Percentiles rank a stretch among this genome's conserved stretches.
These are phyloP conservation scores for Scenedesmus sp. DNA, from an alignment of 163 green algal genomes.

Conservation along the genomic window DNA sequence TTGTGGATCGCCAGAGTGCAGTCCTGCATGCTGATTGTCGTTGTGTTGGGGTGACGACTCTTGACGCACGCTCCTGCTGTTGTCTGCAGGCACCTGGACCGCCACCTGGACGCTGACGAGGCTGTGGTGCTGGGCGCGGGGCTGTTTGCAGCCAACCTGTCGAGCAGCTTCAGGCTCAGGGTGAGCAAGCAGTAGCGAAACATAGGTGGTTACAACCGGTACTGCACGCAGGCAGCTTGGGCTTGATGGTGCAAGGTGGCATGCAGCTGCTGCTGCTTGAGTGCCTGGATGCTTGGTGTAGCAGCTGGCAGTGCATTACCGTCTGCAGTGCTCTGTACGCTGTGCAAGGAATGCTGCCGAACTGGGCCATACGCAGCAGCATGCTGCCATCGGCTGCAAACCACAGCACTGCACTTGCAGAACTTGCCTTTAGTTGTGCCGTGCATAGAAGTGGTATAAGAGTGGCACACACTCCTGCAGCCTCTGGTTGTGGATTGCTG, in stretches of 20 bases:
- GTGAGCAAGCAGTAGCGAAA: too few species aligned
- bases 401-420: not conserved
- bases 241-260: too few species aligned
- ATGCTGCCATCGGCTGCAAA: too few species aligned
- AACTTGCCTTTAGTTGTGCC: not conserved
- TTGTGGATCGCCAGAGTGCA: conserved; percentile 25
- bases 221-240: not conserved
- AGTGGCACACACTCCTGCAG: too few species aligned
- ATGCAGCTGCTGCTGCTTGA: not conserved
- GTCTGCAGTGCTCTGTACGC: not conserved
- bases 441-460: too few species aligned
- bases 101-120: conserved; percentile 98
- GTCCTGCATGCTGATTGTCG: not conserved
- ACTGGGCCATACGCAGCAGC: too few species aligned
- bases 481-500: too few species aligned
- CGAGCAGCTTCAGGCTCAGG: conserved; percentile 92
- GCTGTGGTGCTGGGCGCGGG: conserved; percentile 92
- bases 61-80: not conserved
- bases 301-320: not conserved
- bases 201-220: too few species aligned
- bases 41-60: not conserved
- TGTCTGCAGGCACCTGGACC: conserved; percentile 55
- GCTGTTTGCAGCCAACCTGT: conserved; percentile 97
- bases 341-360: too few species aligned
- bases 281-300: too few species aligned